These are phyloP conservation scores for Fusarium incarnatum DNA, from an alignment of 2,329 filamentous ascomycete species.

Conservation along the genomic window DNA sequence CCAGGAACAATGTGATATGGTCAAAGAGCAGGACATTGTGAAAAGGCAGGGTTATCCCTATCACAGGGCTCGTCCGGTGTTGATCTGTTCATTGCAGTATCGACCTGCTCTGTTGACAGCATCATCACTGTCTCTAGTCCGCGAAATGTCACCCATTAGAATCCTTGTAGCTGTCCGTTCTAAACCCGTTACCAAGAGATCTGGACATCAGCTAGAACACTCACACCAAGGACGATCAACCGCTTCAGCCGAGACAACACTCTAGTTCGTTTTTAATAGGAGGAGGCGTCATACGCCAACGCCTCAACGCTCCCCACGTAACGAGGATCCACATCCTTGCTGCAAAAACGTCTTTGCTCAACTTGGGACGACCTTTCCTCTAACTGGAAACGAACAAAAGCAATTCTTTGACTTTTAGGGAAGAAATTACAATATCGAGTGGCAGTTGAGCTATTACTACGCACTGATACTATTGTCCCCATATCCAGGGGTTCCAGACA, in stretches of 20 bases:
- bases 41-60: neutral
- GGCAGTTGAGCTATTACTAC: slow-evolving; percentile 9
- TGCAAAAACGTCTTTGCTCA: slow-evolving; percentile 3
- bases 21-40: neutral
- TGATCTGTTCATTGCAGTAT: neutral
- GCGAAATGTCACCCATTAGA: neutral
- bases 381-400: slow-evolving; percentile 3
- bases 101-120: too few species aligned
- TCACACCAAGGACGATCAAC: neutral
- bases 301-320: slow-evolving; percentile 27
- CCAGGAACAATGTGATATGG: neutral
- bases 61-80: neutral
- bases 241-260: slow-evolving; percentile 12
- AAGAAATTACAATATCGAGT: slow-evolving; percentile 10
- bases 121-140: neutral
- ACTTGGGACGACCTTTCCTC: neutral
- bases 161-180: neutral
- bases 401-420: neutral
- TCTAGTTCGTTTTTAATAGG: slow-evolving; percentile 4
- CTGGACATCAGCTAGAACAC: neutral
- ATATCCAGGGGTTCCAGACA: slow-evolving; percentile 21
- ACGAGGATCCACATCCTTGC: slow-evolving; percentile 7
- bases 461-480: slow-evolving; percentile 1
- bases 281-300: slow-evolving; percentile 26
- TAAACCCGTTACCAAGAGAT: slow-evolving; percentile 20